These are phyloP conservation scores for Pythium periplocum DNA, from an alignment of 352 stramenopile genomes.

Conservation along the genomic window DNA sequence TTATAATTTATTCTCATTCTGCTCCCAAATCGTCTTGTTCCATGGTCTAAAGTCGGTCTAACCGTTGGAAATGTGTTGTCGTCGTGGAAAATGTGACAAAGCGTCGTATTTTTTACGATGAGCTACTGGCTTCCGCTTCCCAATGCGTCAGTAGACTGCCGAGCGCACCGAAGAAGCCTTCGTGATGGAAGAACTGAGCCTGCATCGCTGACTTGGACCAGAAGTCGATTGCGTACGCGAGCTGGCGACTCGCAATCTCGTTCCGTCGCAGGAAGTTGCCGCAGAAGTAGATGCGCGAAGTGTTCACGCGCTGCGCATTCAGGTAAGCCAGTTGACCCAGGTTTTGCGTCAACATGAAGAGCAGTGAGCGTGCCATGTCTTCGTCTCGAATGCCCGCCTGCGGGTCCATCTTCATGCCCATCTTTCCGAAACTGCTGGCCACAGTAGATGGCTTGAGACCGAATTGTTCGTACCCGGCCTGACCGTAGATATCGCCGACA, in stretches of 20 bases:
- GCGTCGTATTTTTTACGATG: constrained; percentile 2
- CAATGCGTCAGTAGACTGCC: constrained; percentile 40
- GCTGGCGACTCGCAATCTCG: constrained; percentile 84
- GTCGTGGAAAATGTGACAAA: constrained; percentile 2
- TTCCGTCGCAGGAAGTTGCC: constrained; percentile 97
- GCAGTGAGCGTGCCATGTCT: constrained; percentile 91
- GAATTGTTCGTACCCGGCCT: constrained; percentile 83
- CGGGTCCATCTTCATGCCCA: constrained; percentile 40
- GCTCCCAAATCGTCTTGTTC: no score
- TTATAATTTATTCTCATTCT: no score
- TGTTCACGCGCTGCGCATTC: constrained; percentile 91
- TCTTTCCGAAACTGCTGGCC: constrained; percentile 97
- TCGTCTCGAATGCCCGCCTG: constrained; percentile 70
- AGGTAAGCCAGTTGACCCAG: constrained; percentile 95
- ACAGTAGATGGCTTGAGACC: constrained; percentile 83
- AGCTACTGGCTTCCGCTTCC: constrained; percentile 4
- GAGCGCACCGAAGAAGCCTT: constrained; percentile 97
- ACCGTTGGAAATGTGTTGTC: neutral
- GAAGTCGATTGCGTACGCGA: constrained; percentile 95
- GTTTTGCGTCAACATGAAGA: constrained; percentile 99
- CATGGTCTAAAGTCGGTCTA: no score
- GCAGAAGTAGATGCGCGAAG: constrained; percentile 92
- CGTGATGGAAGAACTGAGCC: constrained; percentile 92
- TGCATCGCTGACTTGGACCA: constrained; percentile 92
- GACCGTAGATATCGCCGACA: constrained; percentile 98